Base-by-base conservation (phyloP, 2,329 filamentous ascomycete species). In the Claviceps lovelessii region DNA sequence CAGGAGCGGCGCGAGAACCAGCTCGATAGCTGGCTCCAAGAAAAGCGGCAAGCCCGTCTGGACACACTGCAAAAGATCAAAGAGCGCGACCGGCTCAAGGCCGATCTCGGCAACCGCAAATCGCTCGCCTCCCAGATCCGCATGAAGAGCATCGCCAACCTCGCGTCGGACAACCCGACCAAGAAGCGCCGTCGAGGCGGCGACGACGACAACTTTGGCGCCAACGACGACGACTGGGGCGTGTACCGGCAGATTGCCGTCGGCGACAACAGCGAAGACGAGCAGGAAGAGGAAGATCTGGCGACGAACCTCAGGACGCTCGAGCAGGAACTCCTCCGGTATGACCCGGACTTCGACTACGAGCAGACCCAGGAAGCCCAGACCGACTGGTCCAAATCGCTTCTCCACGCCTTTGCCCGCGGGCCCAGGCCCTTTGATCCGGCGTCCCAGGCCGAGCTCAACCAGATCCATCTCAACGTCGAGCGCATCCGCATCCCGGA, bases 111-210 rank as follows among this genome's bases (percentile, higher is more conserved):
- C 55, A 97, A 97, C 70, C 87, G 93, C 65, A 98, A 98, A 70
- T 96, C 90, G 0, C 82, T 96, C 23, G 93, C 93, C 9, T 93
- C 87, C 55, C 91, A 97, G 69, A 94, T 95, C 72, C 87, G 93
- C 59, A 98, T 98, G 93, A 97, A 97, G 73, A 91, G 85, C 52
- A 90, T 98, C 56, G 93, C 93, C 57, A 96, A 95, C 65, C 83
- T 98, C 1, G 93, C 93, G 3, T 90, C 91, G 0, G 93, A 98
- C 68, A 84, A 81, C 6, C 90, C 91, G 0, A 75, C 78, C 59
- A 90, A 90, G 68, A 94, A 95, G 70, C 81, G 91, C 55, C 78
- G 89, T 15, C 83, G 90, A 19, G 90, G 89, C 8, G 88, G 85
- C 4, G 91, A 97, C 65, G 93, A 98, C 63, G 93, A 98, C 66